Base-by-base conservation (phyloP, 2,329 filamentous ascomycete genomes). In the Beauveria caledonica region DNA sequence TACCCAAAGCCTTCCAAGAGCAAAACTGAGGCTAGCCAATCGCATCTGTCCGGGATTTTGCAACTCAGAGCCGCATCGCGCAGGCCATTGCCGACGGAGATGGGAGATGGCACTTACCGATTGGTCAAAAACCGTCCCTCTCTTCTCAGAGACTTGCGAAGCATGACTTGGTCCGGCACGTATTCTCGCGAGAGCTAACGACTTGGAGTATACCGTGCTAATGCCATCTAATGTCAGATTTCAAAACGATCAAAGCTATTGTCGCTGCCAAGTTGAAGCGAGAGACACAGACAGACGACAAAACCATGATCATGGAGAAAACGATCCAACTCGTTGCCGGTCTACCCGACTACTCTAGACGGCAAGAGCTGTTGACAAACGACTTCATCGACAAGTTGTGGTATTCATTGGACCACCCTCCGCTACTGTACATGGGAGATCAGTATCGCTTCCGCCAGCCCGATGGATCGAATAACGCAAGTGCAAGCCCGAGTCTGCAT, bases 221-320 rank as follows among this genome's bases (percentile, higher is more conserved):
- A 63, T 64, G 68, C 36, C 4, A 72, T 42, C 67, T 72, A 13
- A 15, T 13, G 5, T 6, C 2, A 77, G 87, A 90, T 64, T 69
- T 88, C 49, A 80, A 81, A 66, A 89, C 87, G 0, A 74, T 90
- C 19, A 71, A 82, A 49, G 77, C 82, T 5, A 73, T 90, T 42
- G 75, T 90, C 61, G 80, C 81, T 59, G 78, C 76, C 63, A 86
- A 89, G 72, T 71, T 86, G 36, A 86, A 83, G 65, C 86, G 87
- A 1, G 79, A 80, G 61, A 77, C 83, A 52, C 77, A 86, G 11
- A 73, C 84, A 5, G 86, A 93, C 66, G 90, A 93, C 75, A 89
- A 88, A 74, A 88, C 86, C 1, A 88, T 90, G 78, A 76, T 90
- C 49, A 89, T 91, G 84, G 88, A 91, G 71, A 78, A 83, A 8